Evolutionary conservation across 2,329 filamentous ascomycete genomes (phyloP).

Genomic region (Ceratocystis variospora): DNA sequence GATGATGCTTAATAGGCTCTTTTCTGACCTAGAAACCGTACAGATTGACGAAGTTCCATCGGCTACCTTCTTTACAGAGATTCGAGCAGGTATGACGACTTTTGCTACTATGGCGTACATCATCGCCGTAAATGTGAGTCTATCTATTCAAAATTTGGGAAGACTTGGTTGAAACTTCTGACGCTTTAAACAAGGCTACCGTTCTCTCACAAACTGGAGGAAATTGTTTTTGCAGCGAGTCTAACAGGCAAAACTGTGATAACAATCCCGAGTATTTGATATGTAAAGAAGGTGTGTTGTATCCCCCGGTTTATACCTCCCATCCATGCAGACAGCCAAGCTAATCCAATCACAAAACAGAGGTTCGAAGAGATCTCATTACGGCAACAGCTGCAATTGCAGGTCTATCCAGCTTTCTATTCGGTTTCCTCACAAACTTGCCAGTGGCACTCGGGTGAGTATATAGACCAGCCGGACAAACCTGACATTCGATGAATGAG

Average conservation of each 20-base stretch:
- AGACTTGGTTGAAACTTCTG: background rate
- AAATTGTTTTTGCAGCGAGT: conserved; percentile 52
- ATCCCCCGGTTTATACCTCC: background rate
- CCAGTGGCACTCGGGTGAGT: conserved; percentile 36
- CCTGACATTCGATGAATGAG: conserved; percentile 2
- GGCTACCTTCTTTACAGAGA: conserved; percentile 60
- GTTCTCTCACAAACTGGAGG: conserved; percentile 65
- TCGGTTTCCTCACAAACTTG: conserved; percentile 70
- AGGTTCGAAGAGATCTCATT: conserved; percentile 61
- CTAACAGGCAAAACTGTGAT: conserved; percentile 35
- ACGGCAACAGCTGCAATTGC: conserved; percentile 73
- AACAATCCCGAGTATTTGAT: conserved; percentile 31
- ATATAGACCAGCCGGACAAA: background rate
- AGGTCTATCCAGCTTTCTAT: conserved; percentile 59
- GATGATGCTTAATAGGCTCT: background rate
- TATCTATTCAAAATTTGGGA: background rate
- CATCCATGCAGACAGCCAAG: background rate
- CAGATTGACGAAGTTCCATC: conserved; percentile 54
- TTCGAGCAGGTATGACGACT: conserved; percentile 67
- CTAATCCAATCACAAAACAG: conserved; percentile 22
- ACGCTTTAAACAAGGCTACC: conserved; percentile 37
- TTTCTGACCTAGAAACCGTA: background rate
- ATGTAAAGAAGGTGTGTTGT: conserved; percentile 35
- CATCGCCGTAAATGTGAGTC: conserved; percentile 53
- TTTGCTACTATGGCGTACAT: conserved; percentile 78